A percentile compares a stretch with the other conserved stretches of the same genome.
These are phyloP conservation scores for Ophiorrhiza pumila DNA, from an alignment of 257 asterid species.

Conservation along the genomic window DNA sequence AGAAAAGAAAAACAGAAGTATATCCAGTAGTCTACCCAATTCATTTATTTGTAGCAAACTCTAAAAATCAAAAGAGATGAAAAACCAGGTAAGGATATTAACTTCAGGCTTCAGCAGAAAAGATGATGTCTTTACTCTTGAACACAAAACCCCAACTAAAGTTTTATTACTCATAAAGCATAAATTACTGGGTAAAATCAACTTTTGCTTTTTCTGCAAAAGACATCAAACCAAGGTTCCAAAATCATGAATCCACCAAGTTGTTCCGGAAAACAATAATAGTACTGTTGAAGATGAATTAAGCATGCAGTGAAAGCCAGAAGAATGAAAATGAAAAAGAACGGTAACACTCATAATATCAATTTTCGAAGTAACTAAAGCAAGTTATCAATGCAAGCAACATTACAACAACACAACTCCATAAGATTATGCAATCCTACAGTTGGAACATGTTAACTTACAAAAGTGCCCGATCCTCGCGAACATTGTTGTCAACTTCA, in stretches of 20 bases:
- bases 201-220: not conserved
- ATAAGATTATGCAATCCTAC: not conserved
- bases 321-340: not conserved
- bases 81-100: not conserved
- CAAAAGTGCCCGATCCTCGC: conserved; percentile 72
- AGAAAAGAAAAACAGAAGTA: too few relatives aligned
- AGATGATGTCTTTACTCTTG: not conserved
- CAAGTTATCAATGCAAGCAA: not conserved
- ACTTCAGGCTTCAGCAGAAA: not conserved
- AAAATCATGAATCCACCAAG: too few relatives aligned
- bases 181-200: not conserved
- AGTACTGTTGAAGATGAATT: not conserved
- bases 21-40: not conserved
- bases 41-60: not conserved
- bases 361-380: not conserved
- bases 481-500: conserved; percentile 71
- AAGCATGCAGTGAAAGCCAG: not conserved
- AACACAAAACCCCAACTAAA: not conserved
- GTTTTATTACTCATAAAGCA: not conserved
- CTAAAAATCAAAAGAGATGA: not conserved
- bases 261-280: too few relatives aligned
- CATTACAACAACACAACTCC: not conserved
- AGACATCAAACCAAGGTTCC: not conserved
- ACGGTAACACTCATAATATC: not conserved
- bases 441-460: conserved; percentile 25